A percentile compares a stretch with the other conserved stretches of the same genome.
These are phyloP conservation scores for Flaveria sonorensis DNA, from an alignment of 129 eudicot genomes.

Conservation along the genomic window DNA sequence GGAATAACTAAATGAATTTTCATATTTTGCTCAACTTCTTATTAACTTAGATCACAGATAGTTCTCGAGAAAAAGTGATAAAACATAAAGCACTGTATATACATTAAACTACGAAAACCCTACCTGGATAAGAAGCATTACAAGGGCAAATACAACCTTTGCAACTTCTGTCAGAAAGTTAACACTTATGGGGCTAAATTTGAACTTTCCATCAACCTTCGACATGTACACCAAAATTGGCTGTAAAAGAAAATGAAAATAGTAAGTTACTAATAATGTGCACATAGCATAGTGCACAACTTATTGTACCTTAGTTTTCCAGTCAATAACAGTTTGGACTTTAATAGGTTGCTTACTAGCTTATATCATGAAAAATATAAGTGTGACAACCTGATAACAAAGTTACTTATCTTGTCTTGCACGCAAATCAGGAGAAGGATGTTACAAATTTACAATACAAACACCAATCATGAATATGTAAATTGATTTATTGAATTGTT, in stretches of 20 bases:
- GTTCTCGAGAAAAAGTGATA: constrained; percentile 3
- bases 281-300: constrained; percentile 22
- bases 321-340: constrained; percentile 9
- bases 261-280: constrained; percentile 22
- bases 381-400: background rate
- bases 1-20: background rate
- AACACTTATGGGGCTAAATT: constrained; percentile 97
- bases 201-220: constrained; percentile 98
- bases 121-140: constrained; percentile 96
- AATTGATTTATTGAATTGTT: constrained; percentile 1
- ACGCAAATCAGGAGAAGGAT: constrained; percentile 8
- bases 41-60: constrained; percentile 6
- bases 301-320: constrained; percentile 12
- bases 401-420: constrained; percentile 13
- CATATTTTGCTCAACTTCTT: constrained; percentile 7
- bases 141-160: constrained; percentile 88
- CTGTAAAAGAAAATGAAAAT: constrained; percentile 47
- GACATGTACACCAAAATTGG: constrained; percentile 97
- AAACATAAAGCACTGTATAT: background rate
- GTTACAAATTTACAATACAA: background rate
- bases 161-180: constrained; percentile 92
- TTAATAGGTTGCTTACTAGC: background rate
- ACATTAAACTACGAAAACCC: background rate
- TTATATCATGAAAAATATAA: background rate
- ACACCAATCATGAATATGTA: constrained; percentile 12